These are phyloP conservation scores for Saksenaea vasiformis DNA, from an alignment of 371 early-diverging fungal genomes.

Conservation along the genomic window DNA sequence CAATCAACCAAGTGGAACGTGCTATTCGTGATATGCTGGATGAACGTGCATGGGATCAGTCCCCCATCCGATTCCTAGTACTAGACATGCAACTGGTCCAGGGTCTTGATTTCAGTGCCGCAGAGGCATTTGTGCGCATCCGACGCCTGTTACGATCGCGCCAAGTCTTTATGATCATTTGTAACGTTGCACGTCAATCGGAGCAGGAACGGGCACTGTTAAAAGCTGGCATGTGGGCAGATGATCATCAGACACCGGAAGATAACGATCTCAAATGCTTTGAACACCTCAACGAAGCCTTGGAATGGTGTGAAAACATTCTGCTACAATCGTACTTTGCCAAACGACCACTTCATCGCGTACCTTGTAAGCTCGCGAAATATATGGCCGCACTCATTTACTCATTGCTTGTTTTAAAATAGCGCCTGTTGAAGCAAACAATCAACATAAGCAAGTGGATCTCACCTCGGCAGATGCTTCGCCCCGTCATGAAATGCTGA, in stretches of 20 bases:
- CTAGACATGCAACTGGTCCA: slow-evolving; percentile 87
- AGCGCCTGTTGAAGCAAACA: slow-evolving; percentile 1
- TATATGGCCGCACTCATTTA: no score
- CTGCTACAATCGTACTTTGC: slow-evolving; percentile 74
- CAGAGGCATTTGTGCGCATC: slow-evolving; percentile 91
- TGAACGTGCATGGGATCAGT: slow-evolving; percentile 64
- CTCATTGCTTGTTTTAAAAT: neutral
- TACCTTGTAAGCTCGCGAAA: slow-evolving; percentile 8
- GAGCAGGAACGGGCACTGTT: slow-evolving; percentile 76
- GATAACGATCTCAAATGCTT: slow-evolving; percentile 72
- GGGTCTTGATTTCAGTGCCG: slow-evolving; percentile 94
- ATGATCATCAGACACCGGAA: slow-evolving; percentile 29
- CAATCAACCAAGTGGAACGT: slow-evolving; percentile 84
- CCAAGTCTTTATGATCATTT: slow-evolving; percentile 84
- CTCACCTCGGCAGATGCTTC: slow-evolving; percentile 24
- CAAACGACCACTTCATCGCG: slow-evolving; percentile 30
- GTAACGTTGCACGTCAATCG: slow-evolving; percentile 66
- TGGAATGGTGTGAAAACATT: slow-evolving; percentile 95
- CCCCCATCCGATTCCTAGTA: slow-evolving; percentile 82
- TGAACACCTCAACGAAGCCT: slow-evolving; percentile 77
- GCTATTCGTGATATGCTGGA: slow-evolving; percentile 70
- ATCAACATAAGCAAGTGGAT: slow-evolving; percentile 12
- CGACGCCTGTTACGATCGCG: slow-evolving; percentile 71
- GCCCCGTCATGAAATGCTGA: slow-evolving; percentile 39
- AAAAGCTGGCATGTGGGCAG: slow-evolving; percentile 77